A percentile compares a stretch with the other conserved stretches of the same genome.
These are phyloP conservation scores for Neophaeococcomyces aloes DNA, from an alignment of 2,329 filamentous ascomycete genomes.

Conservation along the genomic window DNA sequence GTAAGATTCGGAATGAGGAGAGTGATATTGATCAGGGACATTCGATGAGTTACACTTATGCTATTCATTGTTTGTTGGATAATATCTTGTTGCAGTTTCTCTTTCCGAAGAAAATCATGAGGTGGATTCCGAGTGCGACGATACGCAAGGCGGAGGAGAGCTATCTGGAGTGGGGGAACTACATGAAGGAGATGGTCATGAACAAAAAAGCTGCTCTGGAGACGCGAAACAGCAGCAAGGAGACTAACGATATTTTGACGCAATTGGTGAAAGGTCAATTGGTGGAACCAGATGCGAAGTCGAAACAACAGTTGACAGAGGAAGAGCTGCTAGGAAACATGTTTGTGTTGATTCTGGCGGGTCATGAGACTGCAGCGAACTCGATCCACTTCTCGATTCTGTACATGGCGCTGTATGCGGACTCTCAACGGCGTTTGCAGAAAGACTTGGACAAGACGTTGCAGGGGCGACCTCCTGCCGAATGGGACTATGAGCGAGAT, in stretches of 20 bases:
- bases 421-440: conserved; percentile 56
- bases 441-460: conserved; percentile 58
- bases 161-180: conserved; percentile 53
- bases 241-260: conserved; percentile 48
- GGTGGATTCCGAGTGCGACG: conserved; percentile 40
- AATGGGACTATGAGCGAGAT: conserved; percentile 60
- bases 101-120: conserved; percentile 47
- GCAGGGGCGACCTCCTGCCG: conserved; percentile 30
- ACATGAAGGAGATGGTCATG: conserved; percentile 59
- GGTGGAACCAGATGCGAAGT: conserved; percentile 15
- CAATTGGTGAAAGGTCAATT: conserved; percentile 39
- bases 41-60: conserved; percentile 54
- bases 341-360: conserved; percentile 54
- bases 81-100: conserved; percentile 54
- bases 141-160: conserved; percentile 45
- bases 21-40: conserved; percentile 37
- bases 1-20: conserved; percentile 22
- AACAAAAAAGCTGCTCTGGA: conserved; percentile 46
- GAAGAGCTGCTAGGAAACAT: conserved; percentile 21
- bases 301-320: conserved; percentile 23
- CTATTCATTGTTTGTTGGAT: conserved; percentile 52
- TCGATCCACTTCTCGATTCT: conserved; percentile 61
- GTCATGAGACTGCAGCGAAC: conserved; percentile 73
- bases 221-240: conserved; percentile 27
- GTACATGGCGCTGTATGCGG: conserved; percentile 55